Evolutionary conservation across 441 rosid species (phyloP), one percentile per base, ranked within the genome.

Genomic region (Melastoma candidum): DNA sequence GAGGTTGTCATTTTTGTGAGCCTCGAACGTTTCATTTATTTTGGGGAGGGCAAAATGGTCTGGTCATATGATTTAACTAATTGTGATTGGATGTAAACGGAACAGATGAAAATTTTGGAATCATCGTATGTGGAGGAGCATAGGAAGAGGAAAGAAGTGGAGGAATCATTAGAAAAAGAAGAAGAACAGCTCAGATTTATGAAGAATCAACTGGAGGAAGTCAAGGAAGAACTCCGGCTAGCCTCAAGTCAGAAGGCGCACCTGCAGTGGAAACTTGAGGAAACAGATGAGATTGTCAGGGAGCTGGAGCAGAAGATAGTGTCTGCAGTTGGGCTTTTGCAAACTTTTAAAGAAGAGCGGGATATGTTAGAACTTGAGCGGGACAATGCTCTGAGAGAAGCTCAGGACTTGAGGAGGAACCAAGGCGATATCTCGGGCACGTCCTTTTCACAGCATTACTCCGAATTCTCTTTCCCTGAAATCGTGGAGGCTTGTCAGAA

Each of bases 321-420:
- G 58, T 81, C 93, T 64, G 96, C 90, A 7, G 96, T 93, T 46
- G 83, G 74, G 48, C 75, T 88, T 60, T 68, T 85, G 69, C 87
- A 84, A 65, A 84, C 65, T 49, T 76, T 77, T 72, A 77, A 68
- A 60, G 67, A 74, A 55, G 98, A 88, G 74, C 73, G 72, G 64
- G 85, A 81, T 55, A 80, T 77, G 52, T 71, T 88, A 77, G 88
- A 82, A 66, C 67, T 76, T 55, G 88, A 78, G 63, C 80, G 85
- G 68, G 90, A 81, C 73, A 76, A 70, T 63, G 95, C 97, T 59
- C 90, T 88, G 50, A 83, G 66, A 76, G 93, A 86, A 79, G 95
- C 95, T 17, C 95, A 84, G 72, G 83, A 78, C 74, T 77, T 86
- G 61, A 74, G 87, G 70, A 73, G 65, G 65, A 68, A 77, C 66